Base-by-base conservation (phyloP, 164 flowering plant genomes). In the Santalum album region DNA sequence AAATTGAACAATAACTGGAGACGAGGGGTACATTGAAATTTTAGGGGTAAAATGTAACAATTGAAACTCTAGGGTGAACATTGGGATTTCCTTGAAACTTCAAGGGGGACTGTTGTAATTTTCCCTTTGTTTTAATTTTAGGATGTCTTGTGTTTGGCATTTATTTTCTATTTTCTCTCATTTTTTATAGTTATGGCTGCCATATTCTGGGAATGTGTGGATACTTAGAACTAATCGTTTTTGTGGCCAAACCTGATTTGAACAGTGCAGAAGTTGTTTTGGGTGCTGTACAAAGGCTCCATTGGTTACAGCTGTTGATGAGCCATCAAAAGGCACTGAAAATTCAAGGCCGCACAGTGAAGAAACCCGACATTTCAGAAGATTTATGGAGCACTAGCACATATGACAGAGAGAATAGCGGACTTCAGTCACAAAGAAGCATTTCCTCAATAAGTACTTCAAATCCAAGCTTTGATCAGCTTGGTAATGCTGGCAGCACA, bases 201-300 rank as follows among this genome's bases (percentile, higher is more conserved):
- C 3, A 38, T 38, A 45, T 45, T 12, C 2, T 27, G 39, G 19
- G 14, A 19, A 24, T n/a, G 58, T n/a, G 36, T 27, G 12, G 35
- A 1, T 11, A 25, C n/a, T 22, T 58, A 42, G 54, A 58, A 22
- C 67, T 64, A 58, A 64, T 58, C 58, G 7, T 25, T 55, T 39
- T 46, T 52, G 15, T 49, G 68, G 51, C 51, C 47, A 29, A 62
- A 25, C 62, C 68, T 67, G 58, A 26, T 76, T 65, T 66, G 70
- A 69, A 75, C 82, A 78, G 83, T 65, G 66, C 75, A 78, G 79
- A 68, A 70, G 77, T 63, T 76, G 86, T 72, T 61, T 75, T 73
- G 77, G 79, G 63, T 65, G 78, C 64, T 66, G 56, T 58, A 43
- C 34, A 52, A 72, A 71, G 49, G 61, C 64, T 26, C 23, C 63